Base-by-base conservation (phyloP, 768 basidiomycete species). In the Tulasnella calospora region DNA sequence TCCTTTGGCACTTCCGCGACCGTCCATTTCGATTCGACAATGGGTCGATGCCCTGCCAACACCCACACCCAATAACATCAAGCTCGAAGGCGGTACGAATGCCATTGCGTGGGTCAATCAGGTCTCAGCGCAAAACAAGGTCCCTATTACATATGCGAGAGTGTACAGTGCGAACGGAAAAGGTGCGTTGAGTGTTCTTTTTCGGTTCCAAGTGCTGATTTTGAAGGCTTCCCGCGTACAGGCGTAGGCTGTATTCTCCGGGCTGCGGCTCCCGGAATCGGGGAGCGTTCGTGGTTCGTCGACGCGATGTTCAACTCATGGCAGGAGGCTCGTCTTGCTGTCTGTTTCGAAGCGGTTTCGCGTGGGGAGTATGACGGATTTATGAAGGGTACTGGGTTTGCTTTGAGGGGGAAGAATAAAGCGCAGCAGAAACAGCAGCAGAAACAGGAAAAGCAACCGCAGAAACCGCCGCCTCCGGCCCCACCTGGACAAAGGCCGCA, bases 321-420 rank as follows among this genome's bases (percentile, higher is more conserved):
- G 3, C 83, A 84, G 0, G 92, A 93, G 74, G 92, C 92, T n/a
- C 92, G 91, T 82, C 86, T 87, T 0, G 92, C 92, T 0, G 92
- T 89, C 2, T 89, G 88, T 79, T 83, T 93, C 33, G 85, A 89
- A 21, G 92, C 91, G 0, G 88, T 93, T 82, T 89, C 90, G 2
- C 87, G 89, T 79, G 90, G 90, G 12, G 84, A n/a, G 0, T 51
- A 51, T 12, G 51, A 51, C 9, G 51, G n/a, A 23, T 51, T 51
- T n/a, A 51, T 51, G 51, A 51, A 51, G 51, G 7, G 51, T 10
- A 10, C 51, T n/a, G 51, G 51, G 51, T 51, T n/a, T n/a, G 7
- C 51, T 51, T 51, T 51, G n/a, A 51, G 23, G 9, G 51, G n/a
- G 21, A 51, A 23, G 10, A 51, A 51, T 12, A 51, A 51, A 51